phyloP scores from a whole-genome alignment of 1,139 yeast genomes.

The Blastobotrys apis region DNA sequence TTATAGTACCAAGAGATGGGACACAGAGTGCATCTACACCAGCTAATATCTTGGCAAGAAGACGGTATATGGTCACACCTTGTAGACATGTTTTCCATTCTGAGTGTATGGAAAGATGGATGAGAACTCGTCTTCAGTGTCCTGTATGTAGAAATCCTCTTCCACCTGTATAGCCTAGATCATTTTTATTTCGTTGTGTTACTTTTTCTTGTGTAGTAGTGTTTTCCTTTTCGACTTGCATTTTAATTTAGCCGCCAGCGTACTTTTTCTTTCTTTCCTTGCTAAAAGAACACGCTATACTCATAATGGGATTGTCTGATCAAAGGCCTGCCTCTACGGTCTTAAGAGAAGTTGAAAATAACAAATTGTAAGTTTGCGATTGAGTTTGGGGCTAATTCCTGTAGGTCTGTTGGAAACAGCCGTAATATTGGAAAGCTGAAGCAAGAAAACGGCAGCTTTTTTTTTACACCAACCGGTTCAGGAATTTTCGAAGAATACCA shows the following conservation, averaged over 20 bases:
- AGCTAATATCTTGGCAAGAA: conserved; percentile 35
- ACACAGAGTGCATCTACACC: conserved; percentile 34
- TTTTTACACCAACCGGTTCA: no score
- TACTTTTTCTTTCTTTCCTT: background rate
- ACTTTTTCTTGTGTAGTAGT: background rate
- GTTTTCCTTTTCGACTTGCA: background rate
- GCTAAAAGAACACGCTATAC: background rate
- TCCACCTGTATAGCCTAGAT: conserved; percentile 59
- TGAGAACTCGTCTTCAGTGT: conserved; percentile 87
- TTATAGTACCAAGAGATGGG: conserved; percentile 42
- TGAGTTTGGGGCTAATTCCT: no score
- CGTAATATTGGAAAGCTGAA: no score
- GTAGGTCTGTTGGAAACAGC: no score
- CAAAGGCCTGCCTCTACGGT: no score
- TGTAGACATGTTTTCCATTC: conserved; percentile 88
- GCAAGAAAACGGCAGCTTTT: no score
- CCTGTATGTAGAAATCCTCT: conserved; percentile 86
- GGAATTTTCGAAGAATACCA: no score
- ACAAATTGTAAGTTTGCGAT: no score
- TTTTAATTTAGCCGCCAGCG: no score
- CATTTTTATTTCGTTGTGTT: background rate
- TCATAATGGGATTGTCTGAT: no score
- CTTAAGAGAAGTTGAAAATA: no score
- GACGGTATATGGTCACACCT: conserved; percentile 81
- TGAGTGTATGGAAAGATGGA: conserved; percentile 85